Percentiles rank a stretch among this genome's conserved stretches.
Conservation (phyloP, 2,329 filamentous ascomycete genomes). For the Arthrinium phaeospermum region DNA sequence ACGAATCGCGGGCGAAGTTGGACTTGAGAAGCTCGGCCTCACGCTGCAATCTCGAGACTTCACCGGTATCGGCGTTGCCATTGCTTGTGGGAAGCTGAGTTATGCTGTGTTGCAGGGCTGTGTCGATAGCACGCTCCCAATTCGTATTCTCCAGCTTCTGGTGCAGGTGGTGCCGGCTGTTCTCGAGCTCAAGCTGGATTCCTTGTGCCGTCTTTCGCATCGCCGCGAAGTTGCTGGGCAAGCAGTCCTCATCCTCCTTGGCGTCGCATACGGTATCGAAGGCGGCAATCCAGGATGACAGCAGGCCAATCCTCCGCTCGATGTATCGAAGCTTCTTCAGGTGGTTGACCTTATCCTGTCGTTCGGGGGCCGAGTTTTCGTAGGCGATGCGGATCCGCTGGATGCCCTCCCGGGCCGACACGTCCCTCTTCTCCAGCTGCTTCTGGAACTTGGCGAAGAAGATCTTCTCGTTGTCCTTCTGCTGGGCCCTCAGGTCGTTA, state of each 20-base stretch:
- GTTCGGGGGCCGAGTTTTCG: constrained; percentile 77
- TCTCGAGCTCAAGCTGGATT: constrained; percentile 86
- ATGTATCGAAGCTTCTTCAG: constrained; percentile 85
- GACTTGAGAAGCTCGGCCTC: constrained; percentile 88
- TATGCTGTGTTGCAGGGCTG: constrained; percentile 84
- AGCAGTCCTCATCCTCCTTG: constrained; percentile 69
- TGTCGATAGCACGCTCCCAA: constrained; percentile 89
- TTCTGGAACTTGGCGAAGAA: constrained; percentile 92
- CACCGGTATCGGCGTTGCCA: constrained; percentile 66
- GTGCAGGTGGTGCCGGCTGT: constrained; percentile 88
- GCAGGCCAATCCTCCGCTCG: constrained; percentile 80
- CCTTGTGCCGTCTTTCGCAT: constrained; percentile 90
- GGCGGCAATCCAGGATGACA: constrained; percentile 92
- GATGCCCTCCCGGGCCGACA: constrained; percentile 77
- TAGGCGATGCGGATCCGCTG: constrained; percentile 81
- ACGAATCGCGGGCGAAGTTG: constrained; percentile 80
- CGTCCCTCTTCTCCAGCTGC: constrained; percentile 83
- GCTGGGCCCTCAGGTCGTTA: constrained; percentile 91
- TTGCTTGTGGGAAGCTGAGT: constrained; percentile 77
- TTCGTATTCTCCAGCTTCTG: constrained; percentile 79
- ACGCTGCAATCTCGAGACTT: constrained; percentile 73
- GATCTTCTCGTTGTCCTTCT: constrained; percentile 82
- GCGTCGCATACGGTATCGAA: constrained; percentile 84
- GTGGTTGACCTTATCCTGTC: constrained; percentile 77
- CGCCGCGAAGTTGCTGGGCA: constrained; percentile 71